phyloP scores from a whole-genome alignment of 129 eudicot species.

The Heracleum sosnowskyi region DNA sequence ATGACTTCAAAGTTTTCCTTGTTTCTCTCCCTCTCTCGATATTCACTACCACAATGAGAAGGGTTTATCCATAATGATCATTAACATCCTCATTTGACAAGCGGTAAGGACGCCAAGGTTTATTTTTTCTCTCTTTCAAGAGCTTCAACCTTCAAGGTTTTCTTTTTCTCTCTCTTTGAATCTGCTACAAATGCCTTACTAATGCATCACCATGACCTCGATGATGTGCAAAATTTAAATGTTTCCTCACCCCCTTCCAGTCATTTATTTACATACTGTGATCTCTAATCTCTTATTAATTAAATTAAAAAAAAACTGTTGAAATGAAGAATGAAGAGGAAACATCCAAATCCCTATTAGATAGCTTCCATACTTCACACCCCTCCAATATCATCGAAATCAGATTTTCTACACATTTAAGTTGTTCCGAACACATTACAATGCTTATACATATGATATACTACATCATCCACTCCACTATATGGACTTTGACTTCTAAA shows the following conservation, averaged over 20 bases:
- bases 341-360: background rate
- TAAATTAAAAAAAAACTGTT: background rate
- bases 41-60: too few relatives aligned
- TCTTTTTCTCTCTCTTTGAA: too few relatives aligned
- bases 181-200: background rate
- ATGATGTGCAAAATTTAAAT: background rate
- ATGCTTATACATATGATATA: background rate
- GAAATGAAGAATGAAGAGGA: background rate
- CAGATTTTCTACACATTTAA: background rate
- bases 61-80: too few relatives aligned
- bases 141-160: too few relatives aligned
- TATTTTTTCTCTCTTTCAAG: too few relatives aligned
- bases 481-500: background rate
- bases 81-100: too few relatives aligned
- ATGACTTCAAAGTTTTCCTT: too few relatives aligned
- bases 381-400: background rate
- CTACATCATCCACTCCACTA: background rate
- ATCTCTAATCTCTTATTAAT: background rate
- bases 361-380: background rate
- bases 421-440: background rate
- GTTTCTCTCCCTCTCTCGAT: too few relatives aligned
- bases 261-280: background rate
- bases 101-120: too few relatives aligned
- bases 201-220: background rate
- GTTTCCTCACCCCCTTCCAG: background rate